Conservation (phyloP, 129 eudicot species). For the Flaveria robusta region DNA sequence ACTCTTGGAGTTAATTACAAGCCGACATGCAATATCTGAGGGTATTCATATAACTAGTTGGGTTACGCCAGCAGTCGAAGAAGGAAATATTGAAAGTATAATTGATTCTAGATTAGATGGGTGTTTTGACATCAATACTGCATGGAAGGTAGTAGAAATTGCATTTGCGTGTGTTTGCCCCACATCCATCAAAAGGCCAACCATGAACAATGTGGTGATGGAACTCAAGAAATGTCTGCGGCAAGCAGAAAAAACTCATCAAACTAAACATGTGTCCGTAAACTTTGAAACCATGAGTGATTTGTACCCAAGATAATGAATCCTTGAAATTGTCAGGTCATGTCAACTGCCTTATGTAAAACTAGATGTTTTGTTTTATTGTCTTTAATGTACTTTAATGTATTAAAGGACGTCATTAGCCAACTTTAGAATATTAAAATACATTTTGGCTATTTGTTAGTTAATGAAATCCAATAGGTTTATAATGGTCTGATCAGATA, state of each 20-base stretch:
- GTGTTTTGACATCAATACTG: not conserved
- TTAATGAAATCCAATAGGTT: too few relatives aligned
- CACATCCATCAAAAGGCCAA: constrained; percentile 1
- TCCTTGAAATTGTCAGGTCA: not conserved
- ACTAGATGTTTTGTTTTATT: too few relatives aligned
- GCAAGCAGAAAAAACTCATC: not conserved
- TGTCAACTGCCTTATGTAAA: too few relatives aligned
- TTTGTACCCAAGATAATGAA: not conserved
- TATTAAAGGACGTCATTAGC: too few relatives aligned
- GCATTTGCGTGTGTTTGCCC: constrained; percentile 6
- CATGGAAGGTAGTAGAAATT: constrained; percentile 11
- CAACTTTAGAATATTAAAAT: too few relatives aligned
- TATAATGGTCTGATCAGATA: too few relatives aligned
- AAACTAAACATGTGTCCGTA: not conserved
- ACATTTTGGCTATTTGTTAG: too few relatives aligned
- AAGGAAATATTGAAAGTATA: constrained; percentile 23
- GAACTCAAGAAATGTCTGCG: constrained; percentile 7
- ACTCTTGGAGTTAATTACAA: constrained; percentile 25
- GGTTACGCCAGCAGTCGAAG: constrained; percentile 9
- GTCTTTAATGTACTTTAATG: too few relatives aligned
- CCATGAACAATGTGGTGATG: too few relatives aligned
- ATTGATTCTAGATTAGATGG: constrained; percentile 14
- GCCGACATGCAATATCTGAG: constrained; percentile 22
- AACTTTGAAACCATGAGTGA: not conserved
- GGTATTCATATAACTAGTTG: not conserved